Evolutionary conservation across 2,329 filamentous ascomycete species (phyloP).

Genomic region (Shiraia sp.): DNA sequence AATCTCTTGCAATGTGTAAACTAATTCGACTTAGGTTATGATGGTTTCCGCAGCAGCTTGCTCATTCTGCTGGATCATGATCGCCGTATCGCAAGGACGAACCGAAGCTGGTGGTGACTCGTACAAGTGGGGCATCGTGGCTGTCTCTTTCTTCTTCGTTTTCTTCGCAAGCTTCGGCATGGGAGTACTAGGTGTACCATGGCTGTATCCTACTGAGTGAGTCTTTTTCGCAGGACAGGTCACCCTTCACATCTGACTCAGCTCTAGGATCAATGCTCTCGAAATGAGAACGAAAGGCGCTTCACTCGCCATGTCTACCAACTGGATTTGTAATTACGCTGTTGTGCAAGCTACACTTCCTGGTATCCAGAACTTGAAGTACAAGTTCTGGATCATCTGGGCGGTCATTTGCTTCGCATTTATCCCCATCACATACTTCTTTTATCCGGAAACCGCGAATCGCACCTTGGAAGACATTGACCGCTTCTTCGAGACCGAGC

Average conservation of each 20-base stretch:
- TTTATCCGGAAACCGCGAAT: conserved; percentile 58
- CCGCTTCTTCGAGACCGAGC: conserved; percentile 42
- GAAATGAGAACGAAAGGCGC: conserved; percentile 43
- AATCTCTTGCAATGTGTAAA: background rate
- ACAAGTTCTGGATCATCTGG: conserved; percentile 61
- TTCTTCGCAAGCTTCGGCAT: conserved; percentile 43
- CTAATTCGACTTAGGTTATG: conserved; percentile 43
- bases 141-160: conserved; percentile 50
- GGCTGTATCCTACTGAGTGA: conserved; percentile 40
- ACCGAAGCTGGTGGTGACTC: conserved; percentile 47
- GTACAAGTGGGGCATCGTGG: conserved; percentile 53
- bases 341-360: conserved; percentile 41
- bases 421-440: conserved; percentile 55
- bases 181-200: conserved; percentile 41
- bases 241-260: background rate
- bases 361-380: conserved; percentile 50
- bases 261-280: conserved; percentile 34
- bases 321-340: conserved; percentile 41
- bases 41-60: conserved; percentile 54
- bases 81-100: conserved; percentile 50
- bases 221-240: background rate
- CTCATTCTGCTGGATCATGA: conserved; percentile 55
- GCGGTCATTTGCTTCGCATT: conserved; percentile 58
- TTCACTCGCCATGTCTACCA: conserved; percentile 37
- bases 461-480: conserved; percentile 55